These are phyloP conservation scores for Sanghuangporus weigelae DNA, from an alignment of 1,284 basidiomycete genomes.

Conservation along the genomic window DNA sequence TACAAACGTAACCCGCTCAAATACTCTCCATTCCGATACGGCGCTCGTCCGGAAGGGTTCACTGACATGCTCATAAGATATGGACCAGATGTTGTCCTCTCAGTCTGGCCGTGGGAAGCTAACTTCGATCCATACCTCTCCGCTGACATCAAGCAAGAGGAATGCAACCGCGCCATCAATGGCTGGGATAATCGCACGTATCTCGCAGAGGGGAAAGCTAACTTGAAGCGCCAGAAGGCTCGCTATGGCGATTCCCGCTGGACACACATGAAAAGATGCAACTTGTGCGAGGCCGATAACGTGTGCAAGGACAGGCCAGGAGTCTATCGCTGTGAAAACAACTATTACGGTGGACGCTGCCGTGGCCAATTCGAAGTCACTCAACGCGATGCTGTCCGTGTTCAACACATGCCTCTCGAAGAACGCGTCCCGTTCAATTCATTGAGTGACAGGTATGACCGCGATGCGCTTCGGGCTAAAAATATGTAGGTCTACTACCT, in stretches of 20 bases:
- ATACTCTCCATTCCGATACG: background rate
- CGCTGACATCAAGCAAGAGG: background rate
- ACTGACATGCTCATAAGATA: background rate
- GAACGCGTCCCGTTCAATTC: background rate
- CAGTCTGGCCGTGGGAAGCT: background rate
- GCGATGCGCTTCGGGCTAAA: background rate
- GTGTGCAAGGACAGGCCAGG: background rate
- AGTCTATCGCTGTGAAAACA: background rate
- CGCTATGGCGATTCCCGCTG: background rate
- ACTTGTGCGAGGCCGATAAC: slow-evolving; percentile 3
- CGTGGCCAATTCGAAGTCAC: slow-evolving; percentile 1
- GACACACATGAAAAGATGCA: slow-evolving; percentile 1
- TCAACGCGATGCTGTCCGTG: background rate
- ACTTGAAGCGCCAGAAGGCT: slow-evolving; percentile 1
- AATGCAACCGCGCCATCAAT: background rate
- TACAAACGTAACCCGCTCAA: background rate
- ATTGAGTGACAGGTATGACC: slow-evolving; percentile 5
- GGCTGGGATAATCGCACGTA: background rate
- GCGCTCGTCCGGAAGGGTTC: background rate
- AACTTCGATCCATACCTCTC: background rate
- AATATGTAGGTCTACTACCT: background rate
- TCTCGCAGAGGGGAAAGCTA: background rate
- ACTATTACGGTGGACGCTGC: background rate
- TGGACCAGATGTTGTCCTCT: background rate
- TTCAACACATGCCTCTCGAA: background rate